Conservation (phyloP, 176 grass and related monocot genomes). For the Aegilops speltoides region DNA sequence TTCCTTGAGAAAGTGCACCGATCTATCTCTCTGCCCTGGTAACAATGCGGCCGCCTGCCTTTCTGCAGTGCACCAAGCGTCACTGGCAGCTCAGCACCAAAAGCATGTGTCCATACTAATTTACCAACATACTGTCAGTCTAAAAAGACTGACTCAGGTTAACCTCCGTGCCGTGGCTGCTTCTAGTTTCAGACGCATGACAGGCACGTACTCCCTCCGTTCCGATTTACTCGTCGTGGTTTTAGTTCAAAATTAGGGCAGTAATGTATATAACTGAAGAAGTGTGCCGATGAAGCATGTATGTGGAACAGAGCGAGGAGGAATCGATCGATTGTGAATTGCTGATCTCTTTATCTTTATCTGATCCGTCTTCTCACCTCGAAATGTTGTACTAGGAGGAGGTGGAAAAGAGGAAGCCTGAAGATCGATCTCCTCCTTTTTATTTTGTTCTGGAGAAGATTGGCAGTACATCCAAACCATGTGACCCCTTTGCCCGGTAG, state of each 20-base stretch:
- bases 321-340: background rate
- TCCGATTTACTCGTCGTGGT: too few relatives aligned
- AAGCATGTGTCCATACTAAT: background rate
- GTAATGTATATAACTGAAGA: too few relatives aligned
- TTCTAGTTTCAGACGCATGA: background rate
- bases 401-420: constrained; percentile 24
- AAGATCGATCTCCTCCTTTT: background rate
- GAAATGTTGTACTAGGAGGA: background rate
- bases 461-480: background rate
- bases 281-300: too few relatives aligned
- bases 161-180: background rate
- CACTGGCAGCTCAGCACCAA: background rate
- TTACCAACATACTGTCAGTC: background rate
- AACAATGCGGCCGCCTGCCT: background rate
- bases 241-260: too few relatives aligned
- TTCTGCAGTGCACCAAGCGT: background rate
- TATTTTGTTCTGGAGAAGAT: too few relatives aligned
- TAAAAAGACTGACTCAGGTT: background rate
- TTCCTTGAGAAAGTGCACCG: constrained; percentile 27
- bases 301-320: background rate
- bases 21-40: background rate
- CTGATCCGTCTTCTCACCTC: background rate
- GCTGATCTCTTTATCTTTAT: background rate
- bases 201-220: background rate
- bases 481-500: constrained; percentile 1